phyloP scores from a whole-genome alignment of 495 filamentous ascomycete genomes.

The Hypoxylon intermedium region DNA sequence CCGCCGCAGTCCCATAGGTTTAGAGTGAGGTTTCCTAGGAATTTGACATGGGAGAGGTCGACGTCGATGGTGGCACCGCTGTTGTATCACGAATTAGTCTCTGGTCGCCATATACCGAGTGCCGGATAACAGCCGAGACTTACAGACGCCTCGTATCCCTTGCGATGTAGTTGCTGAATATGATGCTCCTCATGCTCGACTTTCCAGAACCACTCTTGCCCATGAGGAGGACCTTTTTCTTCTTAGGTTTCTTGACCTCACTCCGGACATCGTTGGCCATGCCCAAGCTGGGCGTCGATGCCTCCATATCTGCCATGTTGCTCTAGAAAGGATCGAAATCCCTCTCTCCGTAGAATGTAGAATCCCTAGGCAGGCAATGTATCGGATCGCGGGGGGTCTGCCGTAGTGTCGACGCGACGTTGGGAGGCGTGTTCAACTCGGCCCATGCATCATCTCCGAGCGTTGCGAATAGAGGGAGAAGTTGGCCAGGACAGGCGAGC shows the following conservation, averaged over 20 bases:
- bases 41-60: constrained; percentile 96
- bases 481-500: too few species aligned
- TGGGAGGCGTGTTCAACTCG: constrained; percentile 20
- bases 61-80: constrained; percentile 97
- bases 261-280: constrained; percentile 36
- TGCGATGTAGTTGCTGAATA: constrained; percentile 97
- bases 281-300: constrained; percentile 33
- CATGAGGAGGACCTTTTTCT: constrained; percentile 70
- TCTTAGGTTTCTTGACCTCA: constrained; percentile 64
- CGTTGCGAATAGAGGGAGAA: neutral
- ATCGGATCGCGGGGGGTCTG: constrained; percentile 11
- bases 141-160: constrained; percentile 87
- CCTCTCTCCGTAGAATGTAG: too few species aligned
- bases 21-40: constrained; percentile 93
- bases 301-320: constrained; percentile 37
- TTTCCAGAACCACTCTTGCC: constrained; percentile 99
- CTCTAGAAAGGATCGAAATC: neutral
- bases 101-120: neutral
- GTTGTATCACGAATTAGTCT: constrained; percentile 5
- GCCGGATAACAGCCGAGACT: constrained; percentile 22
- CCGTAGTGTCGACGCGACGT: constrained; percentile 30
- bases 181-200: constrained; percentile 96
- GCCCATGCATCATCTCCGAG: constrained; percentile 22
- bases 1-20: constrained; percentile 99
- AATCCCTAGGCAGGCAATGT: neutral